A percentile compares a stretch with the other conserved stretches of the same genome.
Evolutionary conservation across 129 eudicot species (phyloP).

Genomic region (Artemisia annua): DNA sequence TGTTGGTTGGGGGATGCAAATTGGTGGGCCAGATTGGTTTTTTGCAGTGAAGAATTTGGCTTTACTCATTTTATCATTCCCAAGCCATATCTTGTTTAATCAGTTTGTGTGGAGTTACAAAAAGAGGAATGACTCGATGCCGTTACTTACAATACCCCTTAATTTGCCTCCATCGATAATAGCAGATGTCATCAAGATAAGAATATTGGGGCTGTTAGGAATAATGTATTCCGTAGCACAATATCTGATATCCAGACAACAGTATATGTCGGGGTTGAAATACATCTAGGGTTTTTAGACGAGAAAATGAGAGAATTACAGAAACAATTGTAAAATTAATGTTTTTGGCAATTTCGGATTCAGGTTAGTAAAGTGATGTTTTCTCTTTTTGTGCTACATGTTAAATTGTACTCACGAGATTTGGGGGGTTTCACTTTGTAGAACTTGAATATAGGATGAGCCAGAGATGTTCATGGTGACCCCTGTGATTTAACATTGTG

Average conservation of each 20-base stretch:
- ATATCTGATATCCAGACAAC: slow-evolving; percentile 91
- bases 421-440: neutral
- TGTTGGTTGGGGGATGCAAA: slow-evolving; percentile 88
- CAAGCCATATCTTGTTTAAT: slow-evolving; percentile 86
- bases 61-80: slow-evolving; percentile 73
- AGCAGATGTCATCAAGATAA: slow-evolving; percentile 83
- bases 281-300: slow-evolving; percentile 55
- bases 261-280: slow-evolving; percentile 88
- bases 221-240: slow-evolving; percentile 83
- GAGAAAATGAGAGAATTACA: slow-evolving; percentile 13
- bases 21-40: slow-evolving; percentile 96
- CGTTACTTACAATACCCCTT: slow-evolving; percentile 84
- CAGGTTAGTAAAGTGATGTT: slow-evolving; percentile 27
- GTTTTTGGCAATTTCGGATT: slow-evolving; percentile 31
- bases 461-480: neutral
- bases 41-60: slow-evolving; percentile 92
- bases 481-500: neutral
- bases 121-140: slow-evolving; percentile 65
- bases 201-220: slow-evolving; percentile 88
- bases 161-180: slow-evolving; percentile 75
- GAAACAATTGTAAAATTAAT: slow-evolving; percentile 36
- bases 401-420: neutral
- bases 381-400: slow-evolving; percentile 16
- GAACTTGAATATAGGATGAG: neutral
- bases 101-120: slow-evolving; percentile 93